Evolutionary conservation across 495 filamentous ascomycete species (phyloP).

Genomic region (Aspergillus incahuasiensis): DNA sequence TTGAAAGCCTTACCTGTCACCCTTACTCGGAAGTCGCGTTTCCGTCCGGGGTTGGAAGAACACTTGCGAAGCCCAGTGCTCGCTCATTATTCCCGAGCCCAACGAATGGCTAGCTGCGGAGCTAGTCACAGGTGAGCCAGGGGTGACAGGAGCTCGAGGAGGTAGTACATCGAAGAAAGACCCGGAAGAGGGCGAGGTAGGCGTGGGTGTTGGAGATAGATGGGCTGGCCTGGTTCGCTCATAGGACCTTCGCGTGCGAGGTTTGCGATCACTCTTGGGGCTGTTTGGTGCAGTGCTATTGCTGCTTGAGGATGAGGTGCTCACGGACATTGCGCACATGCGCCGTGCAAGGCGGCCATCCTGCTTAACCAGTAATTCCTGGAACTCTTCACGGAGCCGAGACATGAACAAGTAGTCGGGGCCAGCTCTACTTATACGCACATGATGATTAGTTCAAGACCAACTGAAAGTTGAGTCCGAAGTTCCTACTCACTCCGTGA

Average conservation of each 20-base stretch:
- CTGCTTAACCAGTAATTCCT: slow-evolving; percentile 34
- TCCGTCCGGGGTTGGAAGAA: slow-evolving; percentile 37
- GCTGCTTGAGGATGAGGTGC: slow-evolving; percentile 27
- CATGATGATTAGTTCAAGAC: not conserved
- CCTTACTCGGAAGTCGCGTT: slow-evolving; percentile 35
- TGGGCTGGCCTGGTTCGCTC: slow-evolving; percentile 33
- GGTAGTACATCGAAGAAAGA: slow-evolving; percentile 35
- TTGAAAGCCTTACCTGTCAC: slow-evolving; percentile 34
- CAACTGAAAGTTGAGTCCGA: slow-evolving; percentile 3
- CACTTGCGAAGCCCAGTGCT: slow-evolving; percentile 52
- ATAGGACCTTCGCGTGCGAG: slow-evolving; percentile 35
- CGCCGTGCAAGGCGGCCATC: slow-evolving; percentile 32
- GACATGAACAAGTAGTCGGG: slow-evolving; percentile 27
- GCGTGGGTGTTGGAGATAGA: slow-evolving; percentile 30
- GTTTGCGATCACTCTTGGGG: slow-evolving; percentile 28
- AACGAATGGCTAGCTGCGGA: slow-evolving; percentile 36
- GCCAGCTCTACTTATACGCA: slow-evolving; percentile 22
- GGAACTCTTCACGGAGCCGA: slow-evolving; percentile 32
- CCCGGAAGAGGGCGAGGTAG: slow-evolving; percentile 29
- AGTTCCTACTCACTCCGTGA: slow-evolving; percentile 40
- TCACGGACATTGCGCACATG: slow-evolving; percentile 34
- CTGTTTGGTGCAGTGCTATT: slow-evolving; percentile 27
- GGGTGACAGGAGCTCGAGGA: slow-evolving; percentile 36
- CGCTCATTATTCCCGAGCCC: slow-evolving; percentile 22
- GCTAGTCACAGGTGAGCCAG: slow-evolving; percentile 39